phyloP scores from a whole-genome alignment of 176 grass and related monocot species.

The maize (Zea mays) region Zm-B73-REFERENCE-NAM-5.0 NC_050100.1:217263001-217263500 shows the following conservation, averaged over 20 bases:
- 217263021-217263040: neutral
- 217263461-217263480: neutral
- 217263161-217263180: neutral
- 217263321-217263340: neutral
- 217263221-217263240: slow-evolving; percentile 26
- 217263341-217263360: neutral
- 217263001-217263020: too few relatives aligned
- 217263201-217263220: neutral
- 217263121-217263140: too few relatives aligned
- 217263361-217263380: neutral
- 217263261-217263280: neutral
- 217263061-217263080: neutral
- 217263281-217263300: slow-evolving; percentile 19
- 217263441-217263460: neutral
- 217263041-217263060: neutral
- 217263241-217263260: neutral
- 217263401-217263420: neutral
- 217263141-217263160: too few relatives aligned
- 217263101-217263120: neutral
- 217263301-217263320: neutral
- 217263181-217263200: neutral
- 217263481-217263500: neutral
- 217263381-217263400: neutral
- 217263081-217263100: neutral
- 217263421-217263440: neutral